Evolutionary conservation across 2,329 filamentous ascomycete genomes (phyloP).

Genomic region (Claviceps arundinis): DNA sequence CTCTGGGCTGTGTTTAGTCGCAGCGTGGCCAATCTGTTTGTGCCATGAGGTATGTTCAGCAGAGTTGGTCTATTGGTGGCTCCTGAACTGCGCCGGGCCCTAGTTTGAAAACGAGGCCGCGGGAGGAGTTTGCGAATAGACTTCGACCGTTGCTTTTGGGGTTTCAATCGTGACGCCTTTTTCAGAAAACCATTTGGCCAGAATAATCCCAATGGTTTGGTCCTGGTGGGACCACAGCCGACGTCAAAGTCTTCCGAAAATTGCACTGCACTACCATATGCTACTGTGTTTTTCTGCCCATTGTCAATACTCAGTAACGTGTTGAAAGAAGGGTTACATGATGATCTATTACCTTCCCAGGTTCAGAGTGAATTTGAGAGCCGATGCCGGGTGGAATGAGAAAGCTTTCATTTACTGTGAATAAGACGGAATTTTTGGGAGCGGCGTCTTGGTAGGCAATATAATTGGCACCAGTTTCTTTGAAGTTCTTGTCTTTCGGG

Average conservation of each 20-base stretch:
- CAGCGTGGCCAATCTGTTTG: not conserved
- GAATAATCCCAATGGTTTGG: conserved; percentile 8
- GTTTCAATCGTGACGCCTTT: conserved; percentile 17
- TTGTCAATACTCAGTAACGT: not conserved
- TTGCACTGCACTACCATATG: not conserved
- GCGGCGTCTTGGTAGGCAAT: too few relatives aligned
- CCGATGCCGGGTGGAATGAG: not conserved
- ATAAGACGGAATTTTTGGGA: not conserved
- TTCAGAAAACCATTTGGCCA: conserved; percentile 12
- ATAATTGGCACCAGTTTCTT: too few relatives aligned
- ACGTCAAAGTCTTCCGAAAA: not conserved
- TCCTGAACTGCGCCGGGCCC: conserved; percentile 13
- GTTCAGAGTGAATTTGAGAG: not conserved
- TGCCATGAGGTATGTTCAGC: not conserved
- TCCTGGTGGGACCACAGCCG: not conserved
- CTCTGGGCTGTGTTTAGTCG: not conserved
- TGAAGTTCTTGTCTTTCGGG: too few relatives aligned
- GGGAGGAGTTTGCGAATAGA: conserved; percentile 26
- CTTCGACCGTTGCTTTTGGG: conserved; percentile 16
- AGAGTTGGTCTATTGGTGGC: not conserved
- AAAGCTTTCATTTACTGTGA: not conserved
- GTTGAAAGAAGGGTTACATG: not conserved
- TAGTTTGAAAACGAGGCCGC: conserved; percentile 27
- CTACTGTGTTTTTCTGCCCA: not conserved
- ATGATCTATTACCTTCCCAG: not conserved